These are phyloP conservation scores for Zancudomyces culisetae DNA, from an alignment of 371 early-diverging fungal species.

Conservation along the genomic window DNA sequence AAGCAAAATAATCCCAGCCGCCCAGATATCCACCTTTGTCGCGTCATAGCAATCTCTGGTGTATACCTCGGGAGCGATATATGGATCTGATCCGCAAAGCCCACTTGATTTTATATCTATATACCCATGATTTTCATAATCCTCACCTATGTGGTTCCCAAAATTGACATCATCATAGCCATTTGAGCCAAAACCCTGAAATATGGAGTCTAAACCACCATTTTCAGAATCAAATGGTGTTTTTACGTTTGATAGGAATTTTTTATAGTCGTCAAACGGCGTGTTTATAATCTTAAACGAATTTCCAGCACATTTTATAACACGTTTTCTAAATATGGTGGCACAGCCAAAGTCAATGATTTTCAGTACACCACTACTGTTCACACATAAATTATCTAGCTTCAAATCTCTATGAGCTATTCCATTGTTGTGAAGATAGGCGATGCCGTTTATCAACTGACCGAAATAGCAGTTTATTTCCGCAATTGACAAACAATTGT, in stretches of 20 bases:
- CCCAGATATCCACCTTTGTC: constrained; percentile 44
- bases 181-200: neutral
- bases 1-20: constrained; percentile 43
- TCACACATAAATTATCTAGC: constrained; percentile 62
- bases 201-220: too few species aligned
- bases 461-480: constrained; percentile 49
- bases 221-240: too few species aligned
- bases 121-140: constrained; percentile 3
- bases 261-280: too few species aligned
- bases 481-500: constrained; percentile 22
- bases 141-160: neutral
- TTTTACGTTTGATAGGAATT: too few species aligned
- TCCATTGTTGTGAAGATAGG: constrained; percentile 45
- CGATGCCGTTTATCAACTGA: constrained; percentile 49
- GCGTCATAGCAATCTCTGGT: constrained; percentile 32
- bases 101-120: constrained; percentile 35
- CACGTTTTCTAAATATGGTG: constrained; percentile 16
- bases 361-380: constrained; percentile 46
- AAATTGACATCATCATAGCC: neutral
- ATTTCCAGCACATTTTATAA: neutral
- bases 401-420: constrained; percentile 76
- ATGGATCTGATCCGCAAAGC: constrained; percentile 72
- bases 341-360: constrained; percentile 80
- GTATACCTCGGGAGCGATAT: constrained; percentile 79
- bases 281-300: neutral